These are phyloP conservation scores for Brassica juncea DNA, from an alignment of 345 rosid genomes.

Conservation along the genomic window DNA sequence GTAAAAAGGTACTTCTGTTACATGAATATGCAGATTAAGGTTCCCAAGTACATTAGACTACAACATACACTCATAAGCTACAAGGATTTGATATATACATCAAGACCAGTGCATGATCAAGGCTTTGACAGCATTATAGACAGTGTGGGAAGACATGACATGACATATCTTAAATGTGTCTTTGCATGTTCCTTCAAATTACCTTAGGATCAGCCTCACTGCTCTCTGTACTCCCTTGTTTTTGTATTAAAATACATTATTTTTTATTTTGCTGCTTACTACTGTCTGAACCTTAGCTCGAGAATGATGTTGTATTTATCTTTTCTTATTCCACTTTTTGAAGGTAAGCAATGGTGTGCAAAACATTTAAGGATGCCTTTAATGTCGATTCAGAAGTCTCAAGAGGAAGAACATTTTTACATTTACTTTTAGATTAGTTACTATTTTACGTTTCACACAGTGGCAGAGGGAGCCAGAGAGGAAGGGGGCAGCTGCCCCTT, in stretches of 20 bases:
- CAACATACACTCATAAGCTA: slow-evolving; percentile 20
- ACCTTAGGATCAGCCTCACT: not conserved
- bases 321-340: not conserved
- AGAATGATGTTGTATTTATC: not conserved
- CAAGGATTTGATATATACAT: slow-evolving; percentile 17
- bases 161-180: not conserved
- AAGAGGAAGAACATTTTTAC: too few relatives aligned
- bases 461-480: too few relatives aligned
- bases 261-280: not conserved
- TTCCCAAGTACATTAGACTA: not conserved
- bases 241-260: not conserved
- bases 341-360: not conserved
- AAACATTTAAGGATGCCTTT: too few relatives aligned
- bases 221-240: not conserved
- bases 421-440: too few relatives aligned
- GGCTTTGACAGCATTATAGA: not conserved
- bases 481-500: too few relatives aligned
- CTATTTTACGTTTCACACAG: too few relatives aligned
- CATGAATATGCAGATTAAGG: slow-evolving; percentile 26
- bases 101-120: slow-evolving; percentile 11
- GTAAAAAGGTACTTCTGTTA: slow-evolving; percentile 26
- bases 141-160: not conserved
- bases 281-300: not conserved
- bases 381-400: too few relatives aligned
- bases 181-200: not conserved